Percentiles rank a stretch among this genome's conserved stretches.
phyloP scores from a whole-genome alignment of 2,329 filamentous ascomycete species.

The Pseudogymnoascus sp. region DNA sequence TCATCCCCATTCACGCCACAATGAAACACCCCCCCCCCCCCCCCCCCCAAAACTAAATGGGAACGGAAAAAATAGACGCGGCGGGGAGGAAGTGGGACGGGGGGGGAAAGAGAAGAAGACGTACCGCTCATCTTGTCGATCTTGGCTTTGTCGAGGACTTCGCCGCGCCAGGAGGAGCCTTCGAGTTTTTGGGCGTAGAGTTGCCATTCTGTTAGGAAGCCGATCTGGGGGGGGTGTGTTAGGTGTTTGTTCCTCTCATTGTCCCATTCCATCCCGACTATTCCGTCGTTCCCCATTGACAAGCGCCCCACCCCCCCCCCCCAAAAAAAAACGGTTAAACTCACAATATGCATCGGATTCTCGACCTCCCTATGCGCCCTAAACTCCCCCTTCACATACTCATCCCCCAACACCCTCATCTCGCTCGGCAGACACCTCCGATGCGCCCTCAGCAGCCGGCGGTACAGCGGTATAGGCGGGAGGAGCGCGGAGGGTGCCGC shows the following conservation, averaged over 20 bases:
- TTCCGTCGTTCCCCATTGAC: too few relatives aligned
- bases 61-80: too few relatives aligned
- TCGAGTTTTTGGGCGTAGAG: slow-evolving; percentile 88
- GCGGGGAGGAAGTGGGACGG: too few relatives aligned
- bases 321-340: too few relatives aligned
- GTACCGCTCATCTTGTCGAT: slow-evolving; percentile 89
- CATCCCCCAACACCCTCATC: slow-evolving; percentile 75
- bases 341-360: slow-evolving; percentile 83
- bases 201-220: slow-evolving; percentile 95
- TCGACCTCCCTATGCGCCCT: slow-evolving; percentile 74
- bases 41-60: too few relatives aligned
- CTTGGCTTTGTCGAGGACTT: slow-evolving; percentile 74
- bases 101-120: slow-evolving; percentile 25
- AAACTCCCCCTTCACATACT: slow-evolving; percentile 91
- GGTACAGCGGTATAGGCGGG: slow-evolving; percentile 82
- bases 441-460: slow-evolving; percentile 78
- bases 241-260: not conserved
- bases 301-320: too few relatives aligned
- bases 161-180: slow-evolving; percentile 75
- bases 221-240: slow-evolving; percentile 53
- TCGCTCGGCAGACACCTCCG: slow-evolving; percentile 67
- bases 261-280: too few relatives aligned
- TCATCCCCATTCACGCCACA: too few relatives aligned
- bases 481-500: slow-evolving; percentile 55
- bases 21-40: too few relatives aligned